Evolutionary conservation across 495 filamentous ascomycete species (phyloP).

Genomic region (Durotheca rogersii): DNA sequence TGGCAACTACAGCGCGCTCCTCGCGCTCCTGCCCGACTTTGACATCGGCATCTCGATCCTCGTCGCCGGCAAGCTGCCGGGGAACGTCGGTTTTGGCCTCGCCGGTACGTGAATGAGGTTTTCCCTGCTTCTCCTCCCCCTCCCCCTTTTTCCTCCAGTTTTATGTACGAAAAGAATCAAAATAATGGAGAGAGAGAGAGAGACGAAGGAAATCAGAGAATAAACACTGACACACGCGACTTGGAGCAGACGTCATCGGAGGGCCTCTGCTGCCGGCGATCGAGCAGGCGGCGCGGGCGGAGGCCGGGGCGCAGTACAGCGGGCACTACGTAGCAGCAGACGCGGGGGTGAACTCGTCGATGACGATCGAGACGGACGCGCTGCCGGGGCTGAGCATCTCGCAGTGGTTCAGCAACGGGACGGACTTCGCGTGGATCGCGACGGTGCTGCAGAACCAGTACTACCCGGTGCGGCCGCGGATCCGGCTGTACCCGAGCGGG

Average conservation of each 20-base stretch:
- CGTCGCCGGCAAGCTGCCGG: conserved; percentile 45
- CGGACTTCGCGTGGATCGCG: conserved; percentile 41
- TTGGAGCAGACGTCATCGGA: conserved; percentile 34
- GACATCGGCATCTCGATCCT: conserved; percentile 56
- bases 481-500: conserved; percentile 48
- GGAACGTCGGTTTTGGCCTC: conserved; percentile 37
- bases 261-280: conserved; percentile 41
- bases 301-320: conserved; percentile 40
- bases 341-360: conserved; percentile 40
- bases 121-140: too few species aligned
- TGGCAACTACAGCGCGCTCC: conserved; percentile 48
- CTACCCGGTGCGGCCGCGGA: conserved; percentile 32
- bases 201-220: too few species aligned
- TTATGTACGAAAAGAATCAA: too few species aligned
- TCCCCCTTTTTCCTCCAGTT: too few species aligned
- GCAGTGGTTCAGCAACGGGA: conserved; percentile 55
- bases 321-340: conserved; percentile 42
- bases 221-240: too few species aligned
- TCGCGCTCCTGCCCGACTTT: conserved; percentile 56
- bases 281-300: conserved; percentile 38
- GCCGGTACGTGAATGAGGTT: conserved; percentile 25
- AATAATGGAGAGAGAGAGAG: too few species aligned
- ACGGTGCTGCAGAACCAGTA: conserved; percentile 35
- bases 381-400: conserved; percentile 49
- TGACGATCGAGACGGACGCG: conserved; percentile 43